Conservation (phyloP, 1,284 basidiomycete genomes). For the Pseudozyma hubeiensis region DNA sequence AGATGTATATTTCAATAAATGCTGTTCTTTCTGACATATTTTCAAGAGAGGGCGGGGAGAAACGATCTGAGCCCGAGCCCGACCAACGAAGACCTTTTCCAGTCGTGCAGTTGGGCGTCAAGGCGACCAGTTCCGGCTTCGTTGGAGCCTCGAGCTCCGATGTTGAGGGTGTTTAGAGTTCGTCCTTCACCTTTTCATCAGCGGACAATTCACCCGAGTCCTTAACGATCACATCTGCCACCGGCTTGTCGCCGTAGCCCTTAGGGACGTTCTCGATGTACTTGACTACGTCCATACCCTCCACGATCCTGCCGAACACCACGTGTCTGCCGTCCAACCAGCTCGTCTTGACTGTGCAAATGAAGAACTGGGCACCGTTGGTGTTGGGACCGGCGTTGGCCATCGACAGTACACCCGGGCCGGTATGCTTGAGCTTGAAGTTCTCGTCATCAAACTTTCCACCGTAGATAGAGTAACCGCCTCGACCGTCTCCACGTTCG, state of each 20-base stretch:
- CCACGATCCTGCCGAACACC: constrained; percentile 64
- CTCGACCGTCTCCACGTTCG: constrained; percentile 64
- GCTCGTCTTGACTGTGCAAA: constrained; percentile 64
- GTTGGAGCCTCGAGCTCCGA: too few relatives aligned
- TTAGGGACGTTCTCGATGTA: constrained; percentile 63
- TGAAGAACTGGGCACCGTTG: constrained; percentile 68
- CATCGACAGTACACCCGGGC: constrained; percentile 58
- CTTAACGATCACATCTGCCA: constrained; percentile 52
- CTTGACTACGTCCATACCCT: constrained; percentile 65
- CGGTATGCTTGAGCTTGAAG: constrained; percentile 63
- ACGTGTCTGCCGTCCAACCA: constrained; percentile 64
- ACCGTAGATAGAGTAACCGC: constrained; percentile 66
- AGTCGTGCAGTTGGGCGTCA: too few relatives aligned
- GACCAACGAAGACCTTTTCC: not conserved
- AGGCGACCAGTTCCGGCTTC: too few relatives aligned
- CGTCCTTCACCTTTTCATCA: constrained; percentile 58
- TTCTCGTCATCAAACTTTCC: constrained; percentile 60
- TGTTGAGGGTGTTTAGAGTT: constrained; percentile 46
- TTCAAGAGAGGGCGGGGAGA: not conserved
- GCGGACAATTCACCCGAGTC: constrained; percentile 59
- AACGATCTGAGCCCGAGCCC: not conserved
- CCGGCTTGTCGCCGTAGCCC: constrained; percentile 57
- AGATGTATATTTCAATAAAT: constrained; percentile 39
- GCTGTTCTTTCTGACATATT: constrained; percentile 6
- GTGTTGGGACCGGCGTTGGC: constrained; percentile 70